Evolutionary conservation across 257 asterid species (phyloP), one percentile per base, ranked within the genome.

Genomic region (Nicotiana sylvestris): DNA sequence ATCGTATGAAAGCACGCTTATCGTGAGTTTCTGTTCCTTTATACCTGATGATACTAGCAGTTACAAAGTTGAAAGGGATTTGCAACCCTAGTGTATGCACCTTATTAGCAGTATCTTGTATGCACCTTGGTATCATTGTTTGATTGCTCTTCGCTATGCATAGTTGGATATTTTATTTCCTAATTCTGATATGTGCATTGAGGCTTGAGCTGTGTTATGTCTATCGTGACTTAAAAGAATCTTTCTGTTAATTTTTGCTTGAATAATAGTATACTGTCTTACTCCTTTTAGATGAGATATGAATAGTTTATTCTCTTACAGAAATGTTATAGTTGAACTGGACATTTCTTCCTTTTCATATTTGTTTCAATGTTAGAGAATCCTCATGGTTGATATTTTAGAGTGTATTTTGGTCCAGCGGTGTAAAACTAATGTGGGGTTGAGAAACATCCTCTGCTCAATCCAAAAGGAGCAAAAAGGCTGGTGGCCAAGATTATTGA

Each of bases 401-500:
- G 61, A 46, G 13, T 72, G 79, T 35, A 21, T 74, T 72, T 58
- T 74, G 80, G 16, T 90, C 90, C 91, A 94, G 98, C 94, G 89
- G 65, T 94, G 97, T 83, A 94, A 90, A 89, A 91, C 96, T 37
- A 92, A 91, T 84, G 84, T 84, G 77, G 95, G 97, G 61, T 85
- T 88, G 76, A 90, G 98, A 89, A 92, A 92, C 85, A 93, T 93
- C 84, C 80, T 90, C 7, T 94, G 97, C 90, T 89, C 93, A 60
- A 78, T 94, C 83, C 88, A 88, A 72, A 94, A 94, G 84, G 95
- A 92, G 82, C 88, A 84, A 74, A 92, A 89, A 85, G 93, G 88
- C 33, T 94, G 98, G 98, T 94, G 98, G 98, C 88, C 90, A 83
- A 90, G 98, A 84, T 83, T 94, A 70, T 82, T 92, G 91, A 94